Evolutionary conservation across 768 basidiomycete genomes (phyloP), one percentile per base, ranked within the genome.

Genomic region (Daedalea quercina): DNA sequence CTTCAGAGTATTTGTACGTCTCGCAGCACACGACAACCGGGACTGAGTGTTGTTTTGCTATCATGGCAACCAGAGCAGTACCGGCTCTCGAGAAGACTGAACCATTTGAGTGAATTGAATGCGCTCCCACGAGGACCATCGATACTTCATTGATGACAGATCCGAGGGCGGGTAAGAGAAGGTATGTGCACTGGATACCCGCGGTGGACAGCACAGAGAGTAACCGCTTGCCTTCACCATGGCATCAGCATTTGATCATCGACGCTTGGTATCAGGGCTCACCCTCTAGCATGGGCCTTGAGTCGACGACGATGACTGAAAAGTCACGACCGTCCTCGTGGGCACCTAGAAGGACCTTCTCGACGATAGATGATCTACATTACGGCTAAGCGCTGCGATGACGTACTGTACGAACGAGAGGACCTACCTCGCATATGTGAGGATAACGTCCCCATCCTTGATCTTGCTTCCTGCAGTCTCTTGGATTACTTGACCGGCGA

Each of bases 1-100:
- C 82, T 60, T 98, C 95, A 17, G 90, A 89, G 63, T 94, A 98
- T 68, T 99, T 99, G 73, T 98, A 98, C 3, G 96, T 99, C 70
- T 98, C 96, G 61, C 94, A 96, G 58, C 94, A 97, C 23, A 96
- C 93, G 33, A 99, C 82, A 7, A 98, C 94, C 3, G 96, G 95
- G 0, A 97, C 87, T 22, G 84, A 85, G 61, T 87, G 80, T 44
- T 82, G 81, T 67, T 90, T 91, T 1, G 92, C 90, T 77, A 97
- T 84, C 94, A 98, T 95, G 1, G 94, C 91, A 6, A 98, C 92
- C 60, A 94, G 78, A 0, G 95, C 95, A 3, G 94, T 98, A 24
- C 96, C 96, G 0, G 94, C 92, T 47, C 96, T 80, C 11, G 93
- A 90, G 66, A 88, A 95, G 2, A 98, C 89, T 2, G 92, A 84